Evolutionary conservation across 176 grass and related monocot genomes (phyloP).

Genomic region (Eragrostis nindensis): DNA sequence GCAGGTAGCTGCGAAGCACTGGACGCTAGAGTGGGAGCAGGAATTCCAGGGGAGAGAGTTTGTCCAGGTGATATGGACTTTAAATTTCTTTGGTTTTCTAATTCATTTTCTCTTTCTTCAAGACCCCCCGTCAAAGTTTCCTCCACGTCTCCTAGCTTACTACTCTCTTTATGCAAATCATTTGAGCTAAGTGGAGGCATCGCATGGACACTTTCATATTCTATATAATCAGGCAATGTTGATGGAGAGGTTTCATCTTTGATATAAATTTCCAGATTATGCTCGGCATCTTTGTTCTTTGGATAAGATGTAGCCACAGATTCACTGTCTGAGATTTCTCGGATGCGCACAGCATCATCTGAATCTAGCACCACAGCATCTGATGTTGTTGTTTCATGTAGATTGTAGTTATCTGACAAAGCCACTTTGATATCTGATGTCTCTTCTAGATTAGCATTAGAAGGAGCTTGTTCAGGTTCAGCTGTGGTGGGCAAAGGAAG

Average conservation of each 20-base stretch:
- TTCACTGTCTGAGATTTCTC: conserved; percentile 19
- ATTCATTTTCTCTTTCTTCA: conserved; percentile 22
- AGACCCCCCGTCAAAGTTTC: conserved; percentile 25
- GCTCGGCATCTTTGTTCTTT: conserved; percentile 23
- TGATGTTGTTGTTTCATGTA: conserved; percentile 39
- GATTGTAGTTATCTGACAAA: conserved; percentile 42
- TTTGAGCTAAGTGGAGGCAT: conserved; percentile 36
- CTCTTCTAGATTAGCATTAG: conserved; percentile 41
- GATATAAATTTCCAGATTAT: conserved; percentile 23
- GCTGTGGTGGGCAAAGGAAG: neutral
- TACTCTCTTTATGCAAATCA: conserved; percentile 21
- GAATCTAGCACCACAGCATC: conserved; percentile 53
- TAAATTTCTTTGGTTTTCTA: conserved; percentile 27
- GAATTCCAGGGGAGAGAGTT: conserved; percentile 71
- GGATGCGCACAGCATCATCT: conserved; percentile 45
- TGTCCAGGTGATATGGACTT: conserved; percentile 30
- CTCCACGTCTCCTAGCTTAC: neutral
- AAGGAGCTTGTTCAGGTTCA: conserved; percentile 9
- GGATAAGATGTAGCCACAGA: neutral
- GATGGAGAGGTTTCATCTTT: conserved; percentile 14
- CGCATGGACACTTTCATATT: conserved; percentile 34
- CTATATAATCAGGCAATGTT: conserved; percentile 27
- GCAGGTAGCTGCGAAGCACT: conserved; percentile 61
- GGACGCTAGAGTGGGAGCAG: conserved; percentile 65
- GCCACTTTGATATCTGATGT: conserved; percentile 30